Percentiles rank a stretch among this genome's conserved stretches.
These are phyloP conservation scores for Colletotrichum magnum DNA, from an alignment of 2,329 filamentous ascomycete genomes.

Conservation along the genomic window DNA sequence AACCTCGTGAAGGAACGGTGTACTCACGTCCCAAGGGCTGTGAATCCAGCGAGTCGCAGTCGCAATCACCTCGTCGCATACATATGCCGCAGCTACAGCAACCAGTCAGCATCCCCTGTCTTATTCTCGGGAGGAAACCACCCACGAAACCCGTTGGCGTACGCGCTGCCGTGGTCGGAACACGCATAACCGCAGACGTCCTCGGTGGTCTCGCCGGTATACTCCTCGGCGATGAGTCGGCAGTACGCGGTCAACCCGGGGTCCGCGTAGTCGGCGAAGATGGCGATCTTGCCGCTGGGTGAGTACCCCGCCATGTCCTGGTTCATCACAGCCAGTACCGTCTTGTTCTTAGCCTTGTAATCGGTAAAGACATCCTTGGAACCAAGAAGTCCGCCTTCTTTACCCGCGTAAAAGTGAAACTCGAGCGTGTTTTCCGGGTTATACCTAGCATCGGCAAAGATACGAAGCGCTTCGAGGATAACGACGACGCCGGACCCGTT, in stretches of 20 bases:
- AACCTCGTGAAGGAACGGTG: background rate
- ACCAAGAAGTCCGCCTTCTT: conserved; percentile 64
- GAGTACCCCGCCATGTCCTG: conserved; percentile 66
- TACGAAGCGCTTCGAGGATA: conserved; percentile 63
- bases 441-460: conserved; percentile 57
- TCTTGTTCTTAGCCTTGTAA: conserved; percentile 54
- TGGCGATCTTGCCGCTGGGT: conserved; percentile 56
- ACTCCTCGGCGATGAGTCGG: conserved; percentile 46
- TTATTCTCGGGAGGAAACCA: background rate
- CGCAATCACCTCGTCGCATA: conserved; percentile 50
- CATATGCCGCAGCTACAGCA: conserved; percentile 52
- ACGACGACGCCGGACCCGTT: conserved; percentile 62
- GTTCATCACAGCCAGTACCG: conserved; percentile 62
- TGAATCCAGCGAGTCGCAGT: conserved; percentile 51
- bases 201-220: conserved; percentile 49
- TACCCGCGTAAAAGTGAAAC: conserved; percentile 66
- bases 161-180: conserved; percentile 56
- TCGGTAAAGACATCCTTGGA: conserved; percentile 59
- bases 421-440: conserved; percentile 62
- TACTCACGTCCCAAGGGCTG: conserved; percentile 51
- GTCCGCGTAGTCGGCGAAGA: conserved; percentile 61
- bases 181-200: conserved; percentile 60
- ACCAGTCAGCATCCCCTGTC: conserved; percentile 10
- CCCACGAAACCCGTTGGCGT: conserved; percentile 55
- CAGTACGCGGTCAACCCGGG: conserved; percentile 56